These are phyloP conservation scores for Mortierella sp. DNA, from an alignment of 371 early-diverging fungal species.

Conservation along the genomic window DNA sequence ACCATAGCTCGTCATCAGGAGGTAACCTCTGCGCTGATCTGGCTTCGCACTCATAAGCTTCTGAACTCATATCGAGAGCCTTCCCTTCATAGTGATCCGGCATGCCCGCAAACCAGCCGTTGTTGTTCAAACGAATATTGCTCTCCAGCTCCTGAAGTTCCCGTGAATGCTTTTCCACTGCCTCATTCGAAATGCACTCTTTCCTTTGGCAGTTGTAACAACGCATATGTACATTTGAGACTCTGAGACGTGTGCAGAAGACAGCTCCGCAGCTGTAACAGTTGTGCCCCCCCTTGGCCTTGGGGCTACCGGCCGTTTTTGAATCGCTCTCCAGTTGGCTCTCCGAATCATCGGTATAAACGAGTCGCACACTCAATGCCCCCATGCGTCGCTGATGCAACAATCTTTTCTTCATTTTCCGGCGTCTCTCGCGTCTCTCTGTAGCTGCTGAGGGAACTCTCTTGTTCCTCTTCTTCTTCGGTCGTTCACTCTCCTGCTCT, in stretches of 20 bases:
- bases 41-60: neutral
- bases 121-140: constrained; percentile 15
- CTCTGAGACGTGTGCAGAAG: neutral
- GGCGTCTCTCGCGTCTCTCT: too few relatives aligned
- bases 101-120: constrained; percentile 9
- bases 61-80: neutral
- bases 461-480: too few relatives aligned
- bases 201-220: neutral
- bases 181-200: neutral
- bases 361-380: neutral
- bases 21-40: neutral
- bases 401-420: too few relatives aligned
- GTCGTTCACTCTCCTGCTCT: too few relatives aligned
- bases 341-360: too few relatives aligned
- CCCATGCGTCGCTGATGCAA: neutral
- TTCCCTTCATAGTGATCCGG: neutral
- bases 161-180: constrained; percentile 1
- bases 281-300: too few relatives aligned
- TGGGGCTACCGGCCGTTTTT: too few relatives aligned
- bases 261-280: too few relatives aligned
- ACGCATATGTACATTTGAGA: neutral
- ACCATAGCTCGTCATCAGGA: constrained; percentile 1
- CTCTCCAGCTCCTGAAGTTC: constrained; percentile 14
- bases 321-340: too few relatives aligned
- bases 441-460: too few relatives aligned